Base-by-base conservation (phyloP, 331 rosid genomes). In the Saraca asoca region DNA sequence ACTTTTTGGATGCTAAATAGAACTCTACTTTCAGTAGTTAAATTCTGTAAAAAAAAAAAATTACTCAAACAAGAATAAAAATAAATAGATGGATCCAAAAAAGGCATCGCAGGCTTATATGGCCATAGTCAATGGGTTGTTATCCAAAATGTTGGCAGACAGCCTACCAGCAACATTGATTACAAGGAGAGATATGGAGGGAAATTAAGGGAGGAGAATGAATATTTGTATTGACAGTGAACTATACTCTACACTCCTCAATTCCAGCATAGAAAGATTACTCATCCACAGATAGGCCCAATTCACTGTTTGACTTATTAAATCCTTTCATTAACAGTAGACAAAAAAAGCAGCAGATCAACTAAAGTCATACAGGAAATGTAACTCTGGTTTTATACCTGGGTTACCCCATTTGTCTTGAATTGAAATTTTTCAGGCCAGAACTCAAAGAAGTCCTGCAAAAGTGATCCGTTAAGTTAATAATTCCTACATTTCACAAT, bases 401-500 rank as follows among this genome's bases (percentile, higher is more conserved):
- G 95, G 70, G 91, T 85, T 41, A 85, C 95, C 49, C 95, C 95
- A 72, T 85, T 88, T 72, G 95, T 88, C 70, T 80, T 85, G 81
- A 37, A 85, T 71, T 85, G 91, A 72, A 88, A 88, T 59, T 85
- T 88, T 75, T 88, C 81, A 42, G 91, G 95, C 91, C 91, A 88
- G n/a, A 88, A 76, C 78, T 83, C 95, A 82, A 82, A 88, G 64
- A 88, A 85, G 80, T 85, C 95, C 95, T 85, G 73, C 68, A 66
- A 62, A 72, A 44, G 73, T 16, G 46, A 80, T 13, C 33, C 68
- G 31, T 8, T 31, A 39, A 39, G 15, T 53, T 60, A 34, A 20
- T 72, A 55, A 50, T 45, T 64, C 37, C 37, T n/a, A 19, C 43
- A 67, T 49, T 48, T 46, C 78, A 72, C 52, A 61, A 48, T 54